phyloP scores from a whole-genome alignment of 345 rosid genomes.

The Lepidium aucheri region DNA sequence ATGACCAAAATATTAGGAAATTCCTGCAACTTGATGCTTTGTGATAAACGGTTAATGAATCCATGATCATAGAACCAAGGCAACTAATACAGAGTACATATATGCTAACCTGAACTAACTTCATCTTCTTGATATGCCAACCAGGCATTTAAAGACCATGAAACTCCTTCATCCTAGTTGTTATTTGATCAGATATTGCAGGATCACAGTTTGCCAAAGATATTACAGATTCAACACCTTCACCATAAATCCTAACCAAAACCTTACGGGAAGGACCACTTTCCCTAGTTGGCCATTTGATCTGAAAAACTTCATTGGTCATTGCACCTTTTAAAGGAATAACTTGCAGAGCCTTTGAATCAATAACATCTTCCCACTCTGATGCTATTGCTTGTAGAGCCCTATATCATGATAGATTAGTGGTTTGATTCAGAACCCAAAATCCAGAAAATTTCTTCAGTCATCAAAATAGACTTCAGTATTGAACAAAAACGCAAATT shows the following conservation, averaged over 20 bases:
- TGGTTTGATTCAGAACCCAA: not conserved
- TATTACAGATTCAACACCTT: conserved; percentile 88
- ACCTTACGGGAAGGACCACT: conserved; percentile 38
- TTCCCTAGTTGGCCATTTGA: conserved; percentile 63
- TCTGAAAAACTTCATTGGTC: conserved; percentile 88
- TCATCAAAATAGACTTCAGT: not conserved
- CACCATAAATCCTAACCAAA: conserved; percentile 79
- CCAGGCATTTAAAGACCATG: conserved; percentile 80
- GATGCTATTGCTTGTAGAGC: conserved; percentile 55
- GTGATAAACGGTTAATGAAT: too few relatives aligned
- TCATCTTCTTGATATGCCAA: too few relatives aligned
- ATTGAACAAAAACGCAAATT: not conserved
- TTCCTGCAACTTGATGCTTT: too few relatives aligned
- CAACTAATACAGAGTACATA: too few relatives aligned
- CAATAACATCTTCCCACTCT: conserved; percentile 68
- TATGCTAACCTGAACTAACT: too few relatives aligned
- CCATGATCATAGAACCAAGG: too few relatives aligned
- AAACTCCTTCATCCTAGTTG: conserved; percentile 78
- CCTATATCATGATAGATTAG: not conserved
- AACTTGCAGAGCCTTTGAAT: conserved; percentile 44
- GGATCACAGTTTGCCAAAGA: conserved; percentile 76
- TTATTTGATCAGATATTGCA: conserved; percentile 59
- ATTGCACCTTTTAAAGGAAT: conserved; percentile 76
- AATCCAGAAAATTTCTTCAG: not conserved
- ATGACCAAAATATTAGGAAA: too few relatives aligned